Evolutionary conservation across 2,329 filamentous ascomycete genomes (phyloP).

Genomic region (Balansia obtecta): DNA sequence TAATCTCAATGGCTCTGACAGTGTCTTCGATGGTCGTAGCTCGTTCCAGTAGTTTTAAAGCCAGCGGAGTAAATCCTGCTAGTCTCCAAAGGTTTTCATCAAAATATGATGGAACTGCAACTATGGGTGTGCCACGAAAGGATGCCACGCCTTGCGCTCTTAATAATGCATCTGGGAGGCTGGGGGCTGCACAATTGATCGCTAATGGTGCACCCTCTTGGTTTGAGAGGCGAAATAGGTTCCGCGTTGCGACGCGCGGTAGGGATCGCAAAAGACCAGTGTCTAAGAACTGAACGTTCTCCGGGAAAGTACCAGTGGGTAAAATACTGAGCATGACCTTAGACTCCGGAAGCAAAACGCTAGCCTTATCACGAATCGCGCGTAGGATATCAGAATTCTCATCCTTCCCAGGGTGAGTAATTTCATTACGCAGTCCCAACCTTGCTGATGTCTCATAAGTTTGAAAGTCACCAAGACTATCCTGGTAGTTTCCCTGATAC

Average conservation of each 20-base stretch:
- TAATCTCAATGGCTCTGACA: constrained; percentile 65
- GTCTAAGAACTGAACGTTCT: constrained; percentile 69
- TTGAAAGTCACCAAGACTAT: constrained; percentile 88
- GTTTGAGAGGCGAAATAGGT: constrained; percentile 27
- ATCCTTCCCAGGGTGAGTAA: constrained; percentile 78
- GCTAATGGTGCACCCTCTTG: constrained; percentile 58
- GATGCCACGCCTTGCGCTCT: constrained; percentile 70
- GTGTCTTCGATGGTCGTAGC: constrained; percentile 59
- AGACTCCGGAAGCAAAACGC: constrained; percentile 66
- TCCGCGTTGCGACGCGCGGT: constrained; percentile 60
- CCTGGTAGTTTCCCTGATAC: constrained; percentile 94
- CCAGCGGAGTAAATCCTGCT: constrained; percentile 79
- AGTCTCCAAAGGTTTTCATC: constrained; percentile 90
- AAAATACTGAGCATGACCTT: constrained; percentile 75
- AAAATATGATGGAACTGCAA: constrained; percentile 68
- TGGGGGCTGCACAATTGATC: constrained; percentile 78
- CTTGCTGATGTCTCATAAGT: constrained; percentile 90
- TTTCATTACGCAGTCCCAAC: constrained; percentile 82
- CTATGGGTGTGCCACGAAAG: constrained; percentile 70
- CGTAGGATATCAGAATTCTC: constrained; percentile 83
- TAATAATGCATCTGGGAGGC: constrained; percentile 78
- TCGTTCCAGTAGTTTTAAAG: constrained; percentile 71
- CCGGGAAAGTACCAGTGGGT: constrained; percentile 66
- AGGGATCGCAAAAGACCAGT: constrained; percentile 63
- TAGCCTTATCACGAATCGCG: constrained; percentile 77